Conservation (phyloP, 179 eudicot species). For the Vitellaria paradoxa region DNA sequence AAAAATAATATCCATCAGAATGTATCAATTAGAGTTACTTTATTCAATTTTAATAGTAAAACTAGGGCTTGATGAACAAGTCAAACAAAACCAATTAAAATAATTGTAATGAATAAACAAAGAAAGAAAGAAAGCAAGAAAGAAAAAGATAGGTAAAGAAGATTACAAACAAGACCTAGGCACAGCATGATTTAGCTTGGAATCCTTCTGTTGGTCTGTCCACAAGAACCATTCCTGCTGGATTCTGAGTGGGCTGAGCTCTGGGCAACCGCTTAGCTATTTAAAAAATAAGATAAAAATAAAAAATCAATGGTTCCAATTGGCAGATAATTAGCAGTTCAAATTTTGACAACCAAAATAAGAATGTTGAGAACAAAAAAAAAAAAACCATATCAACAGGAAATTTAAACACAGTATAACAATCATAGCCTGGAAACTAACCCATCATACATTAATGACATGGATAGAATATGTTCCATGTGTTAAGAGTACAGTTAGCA, state of each 20-base stretch:
- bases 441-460: not conserved
- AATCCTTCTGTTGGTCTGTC: conserved; percentile 78
- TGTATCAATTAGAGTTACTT: not conserved
- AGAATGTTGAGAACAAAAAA: not conserved
- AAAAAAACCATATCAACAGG: not conserved
- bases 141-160: not conserved
- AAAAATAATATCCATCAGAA: not conserved
- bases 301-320: not conserved
- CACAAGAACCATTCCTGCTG: conserved; percentile 93
- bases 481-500: not conserved
- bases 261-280: conserved; percentile 86
- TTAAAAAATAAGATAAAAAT: not conserved
- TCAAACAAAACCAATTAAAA: not conserved
- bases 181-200: conserved; percentile 74
- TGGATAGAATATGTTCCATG: not conserved
- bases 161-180: conserved; percentile 30
- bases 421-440: not conserved
- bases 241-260: conserved; percentile 88
- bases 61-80: not conserved
- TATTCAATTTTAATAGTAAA: not conserved
- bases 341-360: not conserved
- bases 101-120: not conserved
- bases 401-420: not conserved
- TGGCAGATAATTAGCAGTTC: not conserved
- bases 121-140: not conserved